A percentile compares a stretch with the other conserved stretches of the same genome.
Evolutionary conservation across 73 alveolate species (phyloP).

Genomic region (Symbiodinium natans): DNA sequence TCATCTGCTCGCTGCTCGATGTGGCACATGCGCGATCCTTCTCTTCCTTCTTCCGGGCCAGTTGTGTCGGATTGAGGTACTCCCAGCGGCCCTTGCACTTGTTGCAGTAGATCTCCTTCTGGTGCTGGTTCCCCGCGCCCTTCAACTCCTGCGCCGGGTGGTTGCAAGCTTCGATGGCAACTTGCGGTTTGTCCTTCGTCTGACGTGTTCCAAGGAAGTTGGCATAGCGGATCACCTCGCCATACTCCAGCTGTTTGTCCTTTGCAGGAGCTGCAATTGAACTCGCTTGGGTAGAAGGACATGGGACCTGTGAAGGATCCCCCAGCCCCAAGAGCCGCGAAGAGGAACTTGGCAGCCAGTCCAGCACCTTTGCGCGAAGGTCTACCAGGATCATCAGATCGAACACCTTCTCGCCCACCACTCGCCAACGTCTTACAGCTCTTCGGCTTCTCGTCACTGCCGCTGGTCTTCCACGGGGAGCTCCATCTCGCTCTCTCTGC

Average conservation of each 20-base stretch:
- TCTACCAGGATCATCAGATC: neutral
- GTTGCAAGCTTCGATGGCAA: neutral
- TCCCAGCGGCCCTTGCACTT: constrained; percentile 2
- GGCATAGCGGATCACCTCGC: neutral
- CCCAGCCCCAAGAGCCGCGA: neutral
- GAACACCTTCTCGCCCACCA: neutral
- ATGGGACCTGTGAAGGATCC: neutral
- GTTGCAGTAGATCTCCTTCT: neutral
- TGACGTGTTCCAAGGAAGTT: neutral
- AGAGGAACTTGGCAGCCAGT: neutral
- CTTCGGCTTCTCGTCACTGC: neutral
- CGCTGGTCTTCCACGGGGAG: neutral
- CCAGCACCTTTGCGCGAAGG: neutral
- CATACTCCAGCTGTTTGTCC: neutral
- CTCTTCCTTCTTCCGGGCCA: neutral
- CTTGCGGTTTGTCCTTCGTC: neutral
- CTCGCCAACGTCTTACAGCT: neutral
- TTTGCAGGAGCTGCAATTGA: neutral
- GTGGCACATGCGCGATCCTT: neutral
- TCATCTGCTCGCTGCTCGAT: neutral
- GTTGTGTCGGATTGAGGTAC: neutral
- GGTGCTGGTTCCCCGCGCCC: neutral
- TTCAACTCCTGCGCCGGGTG: neutral
- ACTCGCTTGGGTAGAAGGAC: neutral
- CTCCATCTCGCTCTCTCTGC: neutral